Conservation (phyloP, 257 asterid species). For the Scutellaria minor region DNA sequence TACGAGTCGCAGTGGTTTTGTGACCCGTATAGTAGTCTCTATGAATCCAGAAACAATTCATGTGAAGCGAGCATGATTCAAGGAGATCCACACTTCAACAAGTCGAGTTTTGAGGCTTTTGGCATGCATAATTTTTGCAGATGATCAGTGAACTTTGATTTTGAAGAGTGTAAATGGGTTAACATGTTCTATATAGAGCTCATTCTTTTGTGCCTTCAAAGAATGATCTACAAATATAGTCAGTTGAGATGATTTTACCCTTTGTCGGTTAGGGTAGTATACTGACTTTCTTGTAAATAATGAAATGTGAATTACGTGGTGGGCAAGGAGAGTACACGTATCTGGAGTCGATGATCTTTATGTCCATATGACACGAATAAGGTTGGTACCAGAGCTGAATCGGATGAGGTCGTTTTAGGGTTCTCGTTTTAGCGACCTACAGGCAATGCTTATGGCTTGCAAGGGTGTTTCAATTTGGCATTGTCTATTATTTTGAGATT, state of each 20-base stretch:
- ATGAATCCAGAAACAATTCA: slow-evolving; percentile 19
- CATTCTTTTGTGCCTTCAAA: not conserved
- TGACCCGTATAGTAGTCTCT: slow-evolving; percentile 24
- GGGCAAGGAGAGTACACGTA: too few species aligned
- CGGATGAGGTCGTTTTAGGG: too few species aligned
- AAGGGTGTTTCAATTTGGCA: too few species aligned
- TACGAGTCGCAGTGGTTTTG: slow-evolving; percentile 38
- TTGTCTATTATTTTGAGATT: too few species aligned
- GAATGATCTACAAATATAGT: not conserved
- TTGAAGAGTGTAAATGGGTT: not conserved
- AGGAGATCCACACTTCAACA: slow-evolving; percentile 11
- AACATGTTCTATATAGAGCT: too few species aligned
- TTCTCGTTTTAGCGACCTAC: too few species aligned
- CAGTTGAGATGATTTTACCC: not conserved
- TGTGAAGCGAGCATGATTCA: slow-evolving; percentile 29
- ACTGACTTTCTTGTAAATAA: not conserved
- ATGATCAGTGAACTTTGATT: slow-evolving; percentile 4
- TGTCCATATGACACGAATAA: too few species aligned
- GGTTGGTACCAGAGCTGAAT: too few species aligned
- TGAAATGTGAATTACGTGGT: not conserved
- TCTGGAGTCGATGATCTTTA: too few species aligned
- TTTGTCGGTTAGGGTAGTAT: not conserved
- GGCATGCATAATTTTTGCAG: slow-evolving; percentile 37
- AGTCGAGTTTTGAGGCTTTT: slow-evolving; percentile 14
- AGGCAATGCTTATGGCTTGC: too few species aligned